Evolutionary conservation across 805 yeast genomes (phyloP).

Genomic region (Aciculoconidium aculeatum): DNA sequence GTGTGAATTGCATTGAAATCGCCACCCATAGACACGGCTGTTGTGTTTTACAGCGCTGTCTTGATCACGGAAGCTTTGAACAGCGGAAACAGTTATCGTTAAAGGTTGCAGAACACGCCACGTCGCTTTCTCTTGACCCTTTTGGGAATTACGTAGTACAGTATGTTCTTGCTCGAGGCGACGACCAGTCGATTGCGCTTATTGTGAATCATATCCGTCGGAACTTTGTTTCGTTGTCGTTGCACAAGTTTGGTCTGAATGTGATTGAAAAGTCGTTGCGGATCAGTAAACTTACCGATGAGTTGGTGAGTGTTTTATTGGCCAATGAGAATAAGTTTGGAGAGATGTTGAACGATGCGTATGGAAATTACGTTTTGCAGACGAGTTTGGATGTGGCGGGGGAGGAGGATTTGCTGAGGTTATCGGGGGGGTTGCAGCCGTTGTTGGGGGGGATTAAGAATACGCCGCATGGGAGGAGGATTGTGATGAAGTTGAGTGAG

Average conservation of each 20-base stretch:
- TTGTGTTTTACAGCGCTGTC: conserved; percentile 80
- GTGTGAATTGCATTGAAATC: conserved; percentile 64
- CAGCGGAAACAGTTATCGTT: conserved; percentile 67
- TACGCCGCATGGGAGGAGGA: conserved; percentile 95
- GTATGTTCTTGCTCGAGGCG: conserved; percentile 63
- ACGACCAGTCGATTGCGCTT: conserved; percentile 25
- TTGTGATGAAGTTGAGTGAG: conserved; percentile 74
- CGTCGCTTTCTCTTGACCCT: conserved; percentile 77
- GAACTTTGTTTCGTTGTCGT: conserved; percentile 41
- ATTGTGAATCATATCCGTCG: conserved; percentile 31
- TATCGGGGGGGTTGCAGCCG: conserved; percentile 62
- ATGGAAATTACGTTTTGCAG: conserved; percentile 55
- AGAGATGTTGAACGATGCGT: conserved; percentile 49
- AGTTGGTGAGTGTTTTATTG: conserved; percentile 41
- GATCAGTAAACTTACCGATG: conserved; percentile 39
- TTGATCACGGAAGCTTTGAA: conserved; percentile 73
- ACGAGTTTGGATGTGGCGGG: conserved; percentile 54
- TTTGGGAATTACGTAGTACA: conserved; percentile 97
- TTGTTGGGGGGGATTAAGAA: conserved; percentile 72
- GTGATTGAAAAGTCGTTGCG: conserved; percentile 47
- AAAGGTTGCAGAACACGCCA: conserved; percentile 63
- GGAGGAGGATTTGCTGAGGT: conserved; percentile 44
- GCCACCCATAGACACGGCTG: conserved; percentile 87
- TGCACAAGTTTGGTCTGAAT: conserved; percentile 48
- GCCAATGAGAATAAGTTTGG: conserved; percentile 28